Evolutionary conservation across 2,329 filamentous ascomycete genomes (phyloP).

Genomic region (Epichloe typhina): DNA sequence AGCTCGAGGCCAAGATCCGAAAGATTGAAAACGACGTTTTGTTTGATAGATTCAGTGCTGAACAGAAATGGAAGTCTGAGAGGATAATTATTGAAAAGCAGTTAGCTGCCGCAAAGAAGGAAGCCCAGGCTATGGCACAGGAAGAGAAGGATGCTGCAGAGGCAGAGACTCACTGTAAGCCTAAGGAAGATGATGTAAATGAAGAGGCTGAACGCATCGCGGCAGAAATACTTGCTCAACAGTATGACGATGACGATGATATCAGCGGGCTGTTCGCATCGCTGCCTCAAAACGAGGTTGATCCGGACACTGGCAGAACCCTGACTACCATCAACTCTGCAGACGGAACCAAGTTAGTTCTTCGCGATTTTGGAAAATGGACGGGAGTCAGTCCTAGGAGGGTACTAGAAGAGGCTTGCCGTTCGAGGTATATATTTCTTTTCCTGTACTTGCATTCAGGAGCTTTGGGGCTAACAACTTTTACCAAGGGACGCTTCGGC

Average conservation of each 20-base stretch:
- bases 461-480: neutral
- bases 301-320: slow-evolving; percentile 43
- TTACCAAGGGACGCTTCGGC: slow-evolving; percentile 51
- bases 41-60: slow-evolving; percentile 55
- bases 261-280: slow-evolving; percentile 40
- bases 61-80: slow-evolving; percentile 50
- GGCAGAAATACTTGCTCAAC: slow-evolving; percentile 42
- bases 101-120: slow-evolving; percentile 35
- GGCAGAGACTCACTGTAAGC: slow-evolving; percentile 19
- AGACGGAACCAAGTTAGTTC: slow-evolving; percentile 41
- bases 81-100: slow-evolving; percentile 49
- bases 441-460: neutral
- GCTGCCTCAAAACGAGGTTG: slow-evolving; percentile 47
- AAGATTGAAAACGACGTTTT: slow-evolving; percentile 67
- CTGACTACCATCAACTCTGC: slow-evolving; percentile 39
- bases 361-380: slow-evolving; percentile 77
- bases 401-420: slow-evolving; percentile 77
- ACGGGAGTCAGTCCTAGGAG: slow-evolving; percentile 63
- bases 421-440: slow-evolving; percentile 44
- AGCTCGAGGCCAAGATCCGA: slow-evolving; percentile 59
- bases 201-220: slow-evolving; percentile 46
- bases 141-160: slow-evolving; percentile 8
- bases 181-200: slow-evolving; percentile 26
- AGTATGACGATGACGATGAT: slow-evolving; percentile 41
- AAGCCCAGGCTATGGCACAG: slow-evolving; percentile 13